Evolutionary conservation across 2,329 filamentous ascomycete species (phyloP).

Genomic region (Esteya vermicola): DNA sequence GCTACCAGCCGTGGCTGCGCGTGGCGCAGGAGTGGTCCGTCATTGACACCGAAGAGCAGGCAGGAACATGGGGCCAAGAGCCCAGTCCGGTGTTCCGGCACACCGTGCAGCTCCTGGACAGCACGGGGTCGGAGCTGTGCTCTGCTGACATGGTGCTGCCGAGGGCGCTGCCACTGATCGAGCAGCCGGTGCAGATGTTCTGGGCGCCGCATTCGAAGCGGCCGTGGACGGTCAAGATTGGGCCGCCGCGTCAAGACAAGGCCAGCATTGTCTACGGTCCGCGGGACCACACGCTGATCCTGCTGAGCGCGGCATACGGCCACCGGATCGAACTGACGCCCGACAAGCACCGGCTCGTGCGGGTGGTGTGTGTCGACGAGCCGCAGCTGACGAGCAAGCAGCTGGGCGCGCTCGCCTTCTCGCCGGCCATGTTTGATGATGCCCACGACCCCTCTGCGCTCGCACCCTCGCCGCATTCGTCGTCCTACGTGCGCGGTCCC

Average conservation of each 20-base stretch:
- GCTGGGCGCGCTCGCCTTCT: conserved; percentile 13
- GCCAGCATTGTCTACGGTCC: not conserved
- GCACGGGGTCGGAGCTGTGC: conserved; percentile 15
- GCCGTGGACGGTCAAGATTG: conserved; percentile 22
- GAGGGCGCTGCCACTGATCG: conserved; percentile 19
- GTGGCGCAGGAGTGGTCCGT: conserved; percentile 28
- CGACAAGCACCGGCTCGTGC: conserved; percentile 26
- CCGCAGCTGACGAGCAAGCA: conserved; percentile 14
- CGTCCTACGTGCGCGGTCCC: conserved; percentile 26
- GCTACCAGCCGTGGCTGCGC: conserved; percentile 31
- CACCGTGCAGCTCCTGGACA: conserved; percentile 20
- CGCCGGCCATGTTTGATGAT: conserved; percentile 10
- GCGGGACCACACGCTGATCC: conserved; percentile 27
- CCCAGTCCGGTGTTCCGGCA: conserved; percentile 14
- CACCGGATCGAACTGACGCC: conserved; percentile 29
- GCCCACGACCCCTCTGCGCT: too few relatives aligned
- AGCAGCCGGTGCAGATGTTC: conserved; percentile 22
- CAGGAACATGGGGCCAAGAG: not conserved
- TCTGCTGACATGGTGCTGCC: conserved; percentile 31
- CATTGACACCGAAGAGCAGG: not conserved
- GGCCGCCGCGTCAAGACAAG: not conserved
- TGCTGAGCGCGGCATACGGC: conserved; percentile 32
- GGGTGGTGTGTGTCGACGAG: conserved; percentile 18
- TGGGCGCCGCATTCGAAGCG: conserved; percentile 18
- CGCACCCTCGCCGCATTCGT: conserved; percentile 1